phyloP scores from a whole-genome alignment of 768 basidiomycete species.

The Xanthoconium purpureum region DNA sequence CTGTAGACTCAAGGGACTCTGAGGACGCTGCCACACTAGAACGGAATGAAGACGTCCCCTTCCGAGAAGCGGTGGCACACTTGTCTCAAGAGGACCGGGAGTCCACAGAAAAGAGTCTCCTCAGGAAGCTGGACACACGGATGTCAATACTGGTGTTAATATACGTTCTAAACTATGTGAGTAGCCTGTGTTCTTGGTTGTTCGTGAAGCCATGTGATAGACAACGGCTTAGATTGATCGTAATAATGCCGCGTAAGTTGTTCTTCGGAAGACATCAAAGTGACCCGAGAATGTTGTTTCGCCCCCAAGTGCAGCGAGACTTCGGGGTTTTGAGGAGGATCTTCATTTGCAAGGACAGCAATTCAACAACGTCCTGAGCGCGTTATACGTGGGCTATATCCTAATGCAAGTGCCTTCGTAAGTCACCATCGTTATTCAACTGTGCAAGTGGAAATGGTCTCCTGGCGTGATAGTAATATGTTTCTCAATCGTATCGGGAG shows the following conservation, averaged over 20 bases:
- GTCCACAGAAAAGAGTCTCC: slow-evolving; percentile 40
- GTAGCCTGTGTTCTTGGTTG: slow-evolving; percentile 1
- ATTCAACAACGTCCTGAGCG: slow-evolving; percentile 65
- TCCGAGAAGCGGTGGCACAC: neutral
- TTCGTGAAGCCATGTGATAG: neutral
- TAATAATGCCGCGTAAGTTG: slow-evolving; percentile 61
- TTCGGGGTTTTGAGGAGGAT: slow-evolving; percentile 70
- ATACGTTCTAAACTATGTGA: slow-evolving; percentile 37
- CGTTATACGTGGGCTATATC: slow-evolving; percentile 71
- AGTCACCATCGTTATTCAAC: slow-evolving; percentile 22
- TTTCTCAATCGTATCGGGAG: slow-evolving; percentile 63
- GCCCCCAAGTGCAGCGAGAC: slow-evolving; percentile 57
- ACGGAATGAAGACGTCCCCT: neutral
- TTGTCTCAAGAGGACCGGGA: slow-evolving; percentile 26
- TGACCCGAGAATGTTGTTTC: neutral
- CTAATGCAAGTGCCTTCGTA: slow-evolving; percentile 79
- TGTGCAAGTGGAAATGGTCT: neutral
- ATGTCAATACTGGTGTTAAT: slow-evolving; percentile 36
- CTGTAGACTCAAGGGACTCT: slow-evolving; percentile 3
- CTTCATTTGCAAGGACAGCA: slow-evolving; percentile 57
- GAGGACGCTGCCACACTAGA: neutral
- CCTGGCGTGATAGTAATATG: slow-evolving; percentile 53
- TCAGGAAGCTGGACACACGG: slow-evolving; percentile 34
- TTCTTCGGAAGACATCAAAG: neutral
- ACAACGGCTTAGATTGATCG: slow-evolving; percentile 52